Evolutionary conservation across 1,139 yeast species (phyloP).

Genomic region (Eremothecium gossypii): DNA sequence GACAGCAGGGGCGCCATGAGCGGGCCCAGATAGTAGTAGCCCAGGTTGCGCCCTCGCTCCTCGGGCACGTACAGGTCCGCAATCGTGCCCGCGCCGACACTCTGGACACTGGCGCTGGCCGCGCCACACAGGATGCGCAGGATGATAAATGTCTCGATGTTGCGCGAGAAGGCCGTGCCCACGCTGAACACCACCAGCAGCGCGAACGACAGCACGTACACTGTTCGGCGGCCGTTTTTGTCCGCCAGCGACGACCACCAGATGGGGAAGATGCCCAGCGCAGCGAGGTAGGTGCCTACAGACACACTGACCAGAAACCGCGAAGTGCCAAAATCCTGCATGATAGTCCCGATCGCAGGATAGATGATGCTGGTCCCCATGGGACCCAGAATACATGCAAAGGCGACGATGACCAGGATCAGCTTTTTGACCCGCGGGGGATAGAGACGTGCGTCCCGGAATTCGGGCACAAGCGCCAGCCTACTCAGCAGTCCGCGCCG

Average conservation of each 20-base stretch:
- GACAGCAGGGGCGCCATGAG: conserved; percentile 72
- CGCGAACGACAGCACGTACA: conserved; percentile 59
- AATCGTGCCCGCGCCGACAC: conserved; percentile 86
- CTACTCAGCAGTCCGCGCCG: conserved; percentile 48
- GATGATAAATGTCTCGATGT: conserved; percentile 53
- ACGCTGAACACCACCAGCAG: conserved; percentile 58
- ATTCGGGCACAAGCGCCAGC: conserved; percentile 59
- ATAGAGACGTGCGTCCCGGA: conserved; percentile 60
- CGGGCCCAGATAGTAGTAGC: conserved; percentile 73
- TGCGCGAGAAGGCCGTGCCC: conserved; percentile 62
- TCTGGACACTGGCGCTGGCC: conserved; percentile 76
- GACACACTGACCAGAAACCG: conserved; percentile 60
- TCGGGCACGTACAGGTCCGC: conserved; percentile 62
- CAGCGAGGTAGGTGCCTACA: conserved; percentile 66
- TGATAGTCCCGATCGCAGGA: conserved; percentile 65
- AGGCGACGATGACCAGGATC: conserved; percentile 59
- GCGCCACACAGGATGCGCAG: conserved; percentile 71
- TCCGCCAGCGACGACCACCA: conserved; percentile 89
- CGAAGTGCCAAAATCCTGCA: conserved; percentile 45
- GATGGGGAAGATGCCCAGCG: conserved; percentile 72
- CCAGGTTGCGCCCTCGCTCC: conserved; percentile 73
- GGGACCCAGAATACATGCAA: conserved; percentile 75
- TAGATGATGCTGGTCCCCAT: conserved; percentile 84
- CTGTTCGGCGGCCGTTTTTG: conserved; percentile 61
- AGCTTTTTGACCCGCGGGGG: conserved; percentile 40